Base-by-base conservation (phyloP, 805 yeast species). In the Metschnikowia lochheadii region DNA sequence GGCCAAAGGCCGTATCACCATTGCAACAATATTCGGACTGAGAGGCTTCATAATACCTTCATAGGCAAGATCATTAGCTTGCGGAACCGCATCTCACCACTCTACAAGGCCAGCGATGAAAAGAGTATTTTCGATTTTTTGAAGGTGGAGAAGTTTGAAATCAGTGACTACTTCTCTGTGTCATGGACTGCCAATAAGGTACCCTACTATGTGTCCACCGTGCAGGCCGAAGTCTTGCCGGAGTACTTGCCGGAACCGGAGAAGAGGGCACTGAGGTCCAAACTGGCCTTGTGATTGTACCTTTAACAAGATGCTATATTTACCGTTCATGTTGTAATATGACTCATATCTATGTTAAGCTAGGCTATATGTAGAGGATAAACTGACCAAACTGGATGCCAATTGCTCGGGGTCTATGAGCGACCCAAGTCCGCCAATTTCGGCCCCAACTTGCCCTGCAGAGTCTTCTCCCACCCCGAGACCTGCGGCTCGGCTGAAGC, bases 101-200 rank as follows among this genome's bases (percentile, higher is more conserved):
- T 94, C 15, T 84, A 85, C 60, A 78, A 81, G 37, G 80, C 87
- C 18, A 70, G 80, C n/a, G 73, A 74, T 50, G 79, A 73, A 37
- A 66, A 69, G 46, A 78, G 82, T 32, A 77, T 88, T 13, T 69
- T 89, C 54, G 89, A 84, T 61, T 75, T 83, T 58, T 72, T 89
- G 49, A 71, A 71, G 39, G 89, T 88, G 3, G 81, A 81, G 49
- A 81, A 79, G 57, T 73, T 66, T 48, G 81, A 73, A 54, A 78
- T 79, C 61, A 84, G 89, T 56, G 83, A 80, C 15, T 78, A 80
- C 48, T 81, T 83, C 49, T 81, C 89, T 40, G 97, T 90, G 7
- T 86, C 95, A 43, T 90, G 97, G 97, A 89, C 96, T 0, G 83
- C 84, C 5, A 89, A 87, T 44, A 89, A 89, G 49, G 88, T 87